Evolutionary conservation across 2,329 filamentous ascomycete genomes (phyloP), one percentile per base, ranked within the genome.

Genomic region (Ophiocordyceps camponoti-saundersi): DNA sequence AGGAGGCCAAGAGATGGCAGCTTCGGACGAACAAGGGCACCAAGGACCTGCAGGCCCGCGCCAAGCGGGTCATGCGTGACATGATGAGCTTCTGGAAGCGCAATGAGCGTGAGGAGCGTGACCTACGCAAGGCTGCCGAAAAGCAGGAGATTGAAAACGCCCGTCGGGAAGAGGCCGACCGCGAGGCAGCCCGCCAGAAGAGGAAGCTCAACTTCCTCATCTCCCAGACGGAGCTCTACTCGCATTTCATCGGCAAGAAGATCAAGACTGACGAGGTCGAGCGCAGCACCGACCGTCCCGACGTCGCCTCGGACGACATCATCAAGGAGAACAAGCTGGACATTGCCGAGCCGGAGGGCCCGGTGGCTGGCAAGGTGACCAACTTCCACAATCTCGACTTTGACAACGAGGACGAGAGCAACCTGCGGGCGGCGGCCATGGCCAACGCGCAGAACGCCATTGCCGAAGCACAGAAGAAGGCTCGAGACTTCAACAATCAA

Each of bases 11-110:
- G 59, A 77, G 93, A 58, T 98, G 92, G 92, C 93, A 98, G 64
- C 77, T 93, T 50, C 84, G 88, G 41, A 98, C 92, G 47, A 98
- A 98, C 71, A 96, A 98, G 73, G 93, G 89, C 59, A 92, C 85
- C 62, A 98, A 98, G 64, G 92, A 98, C 63, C 85, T 94, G 4
- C 92, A 96, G 61, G 92, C 92, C 41, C 80, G 92, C 44, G 92
- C 92, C 49, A 98, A 98, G 72, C 84, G 92, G 54, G 90, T 90
- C 49, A 98, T 98, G 92, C 80, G 92, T 61, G 92, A 98, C 66
- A 98, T 98, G 92, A 92, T 95, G 77, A 80, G 85, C 48, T 98
- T 96, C 74, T 98, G 92, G 92, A 96, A 96, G 67, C 83, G 90
- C 48, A 98, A 98, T 62, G 92, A 98, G 64, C 84, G 90, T 46